Base-by-base conservation (phyloP, 2,329 filamentous ascomycete genomes). In the Xylaria sp. region DNA sequence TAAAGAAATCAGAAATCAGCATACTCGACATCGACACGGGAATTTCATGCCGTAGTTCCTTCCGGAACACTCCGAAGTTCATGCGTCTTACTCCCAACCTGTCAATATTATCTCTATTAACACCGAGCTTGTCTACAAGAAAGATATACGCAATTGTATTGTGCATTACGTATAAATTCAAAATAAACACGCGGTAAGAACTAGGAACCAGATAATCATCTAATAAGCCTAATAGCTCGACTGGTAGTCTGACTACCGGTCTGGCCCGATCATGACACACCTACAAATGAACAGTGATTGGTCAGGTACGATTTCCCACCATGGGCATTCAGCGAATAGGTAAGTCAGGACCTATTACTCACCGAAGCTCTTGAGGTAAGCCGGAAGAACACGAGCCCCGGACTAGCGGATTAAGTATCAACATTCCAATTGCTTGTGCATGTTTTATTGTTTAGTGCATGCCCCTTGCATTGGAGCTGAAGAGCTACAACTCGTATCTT, bases 401-500 rank as follows among this genome's bases (percentile, higher is more conserved):
- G 37, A 16, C 18, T 29, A 32, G 44, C 47, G 9, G 6, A 4
- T 25, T 29, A 18, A 51, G 21, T 27, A 51, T 18, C 55, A 29
- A 12, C 1, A 27, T 60, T 48, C 10, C 18, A 35, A n/a, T 47
- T 42, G 21, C 18, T 16, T 18, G 44, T 12, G 54, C 35, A 54
- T 23, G 6, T 42, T 35, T 48, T 55, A 63, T 54, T 47, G 60
- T 25, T 23, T 42, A 13, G 25, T 48, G 23, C 42, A 63, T 47
- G 16, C 23, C 32, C 21, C 47, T 37, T 55, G 60, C 60, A 60
- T 55, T 35, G 2, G 42, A 64, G 65, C 65, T 68, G 65, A 64
- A 68, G 65, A 48, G 55, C 40, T 18, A 48, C 23, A 60, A 13
- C 44, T 67, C 59, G 59, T 68, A 60, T 67, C 21, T 35, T 21